Evolutionary conservation across 1,139 yeast genomes (phyloP), one percentile per base, ranked within the genome.

Genomic region (Scheffersomyces insectosa): DNA sequence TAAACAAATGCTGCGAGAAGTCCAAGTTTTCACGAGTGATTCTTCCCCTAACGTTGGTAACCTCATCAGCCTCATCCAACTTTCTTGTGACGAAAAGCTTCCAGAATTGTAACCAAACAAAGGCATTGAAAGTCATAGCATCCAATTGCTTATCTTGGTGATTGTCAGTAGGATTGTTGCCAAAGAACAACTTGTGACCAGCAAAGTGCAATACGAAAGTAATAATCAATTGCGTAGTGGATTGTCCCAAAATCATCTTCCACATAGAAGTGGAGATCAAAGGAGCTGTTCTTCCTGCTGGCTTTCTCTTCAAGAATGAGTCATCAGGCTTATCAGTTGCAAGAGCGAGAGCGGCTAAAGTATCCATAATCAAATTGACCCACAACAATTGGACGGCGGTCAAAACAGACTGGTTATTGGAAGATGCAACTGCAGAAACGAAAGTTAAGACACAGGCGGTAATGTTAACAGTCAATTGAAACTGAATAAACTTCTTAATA

Each of bases 311-410:
- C 58, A 93, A 74, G 39, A 88, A 83, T 34, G 83, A 77, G 40
- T 84, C 88, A 55, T 88, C 90, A 0, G 99, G 99, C 55, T 95
- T 93, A 63, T 93, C 99, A 5, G 99, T 93, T 3, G 99, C 99
- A 52, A 93, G 77, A 0, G 99, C 99, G 56, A 93, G 75, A 3
- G 99, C 99, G 4, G 99, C 99, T 51, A 93, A 78, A 0, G 99
- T 93, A 65, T 93, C 99, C 99, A 93, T 93, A 58, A 93, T 93
- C 65, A 93, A 75, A 65, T 93, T 93, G 40, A 93, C 97, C 99
- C 99, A 93, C 52, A 93, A 75, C 56, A 93, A 79, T 68, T 93
- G 99, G 37, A 93, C 99, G 0, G 99, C 99, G 32, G 98, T 91
- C 60, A 93, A 75, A 5, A 93, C 99, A 5, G 97, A 88, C 40